Base-by-base conservation (phyloP, 1,284 basidiomycete species). In the Apiotrichum gamsii region DNA sequence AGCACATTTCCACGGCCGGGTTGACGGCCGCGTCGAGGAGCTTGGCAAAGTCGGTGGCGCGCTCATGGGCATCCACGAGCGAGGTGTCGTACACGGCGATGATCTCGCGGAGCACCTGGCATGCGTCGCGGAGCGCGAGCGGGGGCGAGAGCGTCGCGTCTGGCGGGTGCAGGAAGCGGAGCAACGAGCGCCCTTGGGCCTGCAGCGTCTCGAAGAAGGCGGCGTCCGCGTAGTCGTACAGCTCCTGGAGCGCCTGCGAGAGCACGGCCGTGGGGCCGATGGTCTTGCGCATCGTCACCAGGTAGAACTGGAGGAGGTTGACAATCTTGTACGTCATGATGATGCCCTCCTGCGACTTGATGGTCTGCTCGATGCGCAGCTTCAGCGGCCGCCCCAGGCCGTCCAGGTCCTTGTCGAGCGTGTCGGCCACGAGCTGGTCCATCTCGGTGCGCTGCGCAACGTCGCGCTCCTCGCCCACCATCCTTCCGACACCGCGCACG, bases 231-330 rank as follows among this genome's bases (percentile, higher is more conserved):
- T 82, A 75, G 14, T 83, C 82, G 19, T 87, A 87, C 50, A 90
- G 82, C 87, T 96, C 90, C 59, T 82, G 77, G 16, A 98, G 74
- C 0, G 86, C 85, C 51, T 75, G 78, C 3, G 84, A 86, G 48
- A 97, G 74, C 24, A 85, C 58, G 0, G 93, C 89, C 8, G 85
- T 76, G 11, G 80, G 77, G 1, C 94, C 93, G 40, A 97, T 84
- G 0, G 93, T 97, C 50, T 87, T 80, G 43, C 82, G 78, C 90
- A 98, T 95, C 0, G 90, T 96, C 18, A 88, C 71, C 64, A 84
- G 77, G 70, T 97, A 98, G 67, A 97, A 98, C 58, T 94, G 87
- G 3, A 98, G 73, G n/a, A 97, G 76, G 59, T 91, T 95, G 35
- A 89, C 84, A 43, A 98, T 83, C 65, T 88, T 88, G 74, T 94